Percentiles rank a stretch among this genome's conserved stretches.
phyloP scores from a whole-genome alignment of 2,329 filamentous ascomycete genomes.

The Acrocalymma vagum region DNA sequence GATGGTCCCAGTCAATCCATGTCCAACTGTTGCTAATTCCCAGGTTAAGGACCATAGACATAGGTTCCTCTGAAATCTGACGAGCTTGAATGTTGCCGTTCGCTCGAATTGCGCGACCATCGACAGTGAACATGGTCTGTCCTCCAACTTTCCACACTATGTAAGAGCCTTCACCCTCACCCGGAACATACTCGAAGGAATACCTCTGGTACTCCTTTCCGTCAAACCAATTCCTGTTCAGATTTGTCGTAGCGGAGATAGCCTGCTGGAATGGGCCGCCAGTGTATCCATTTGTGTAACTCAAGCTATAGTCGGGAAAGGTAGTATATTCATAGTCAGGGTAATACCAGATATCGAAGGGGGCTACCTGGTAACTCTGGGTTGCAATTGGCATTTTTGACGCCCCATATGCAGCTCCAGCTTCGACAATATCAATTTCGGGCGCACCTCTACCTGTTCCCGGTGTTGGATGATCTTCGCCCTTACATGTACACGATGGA shows the following conservation, averaged over 20 bases:
- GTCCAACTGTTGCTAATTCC: slow-evolving; percentile 62
- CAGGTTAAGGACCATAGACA: slow-evolving; percentile 63
- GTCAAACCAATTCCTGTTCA: slow-evolving; percentile 66
- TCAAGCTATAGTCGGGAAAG: slow-evolving; percentile 59
- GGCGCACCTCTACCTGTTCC: slow-evolving; percentile 58
- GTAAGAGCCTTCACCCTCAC: slow-evolving; percentile 53
- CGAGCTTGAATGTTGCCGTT: slow-evolving; percentile 63
- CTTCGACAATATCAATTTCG: slow-evolving; percentile 60
- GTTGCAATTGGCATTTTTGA: slow-evolving; percentile 54
- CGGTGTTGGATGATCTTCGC: slow-evolving; percentile 57
- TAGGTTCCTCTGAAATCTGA: slow-evolving; percentile 61
- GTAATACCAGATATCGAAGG: slow-evolving; percentile 60
- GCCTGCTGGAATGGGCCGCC: slow-evolving; percentile 66
- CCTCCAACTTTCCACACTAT: slow-evolving; percentile 64
- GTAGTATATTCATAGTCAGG: slow-evolving; percentile 62
- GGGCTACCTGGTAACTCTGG: slow-evolving; percentile 59
- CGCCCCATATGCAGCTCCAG: slow-evolving; percentile 52
- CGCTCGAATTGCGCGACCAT: slow-evolving; percentile 60
- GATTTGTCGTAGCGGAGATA: slow-evolving; percentile 61
- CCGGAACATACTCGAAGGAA: slow-evolving; percentile 64
- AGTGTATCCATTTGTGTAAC: slow-evolving; percentile 60
- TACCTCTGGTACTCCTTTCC: slow-evolving; percentile 63
- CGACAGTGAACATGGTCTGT: slow-evolving; percentile 60
- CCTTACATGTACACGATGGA: slow-evolving; percentile 54
- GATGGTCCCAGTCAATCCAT: slow-evolving; percentile 53